Evolutionary conservation across 2,329 filamentous ascomycete species (phyloP).

Genomic region (Decorospora gaudefroyi): DNA sequence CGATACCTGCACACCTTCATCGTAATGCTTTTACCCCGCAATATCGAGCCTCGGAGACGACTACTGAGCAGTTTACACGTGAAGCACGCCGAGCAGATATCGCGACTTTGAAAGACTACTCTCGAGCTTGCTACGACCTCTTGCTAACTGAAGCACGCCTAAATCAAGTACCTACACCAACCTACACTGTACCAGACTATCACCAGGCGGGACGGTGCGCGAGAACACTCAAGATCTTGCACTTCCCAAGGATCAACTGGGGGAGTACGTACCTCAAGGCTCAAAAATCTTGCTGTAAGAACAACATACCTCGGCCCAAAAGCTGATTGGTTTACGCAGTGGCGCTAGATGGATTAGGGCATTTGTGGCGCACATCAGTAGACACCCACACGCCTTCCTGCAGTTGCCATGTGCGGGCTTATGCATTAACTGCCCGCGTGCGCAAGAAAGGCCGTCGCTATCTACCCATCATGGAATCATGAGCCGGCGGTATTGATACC

Average conservation of each 20-base stretch:
- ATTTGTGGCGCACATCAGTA: not conserved
- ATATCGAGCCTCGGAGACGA: too few relatives aligned
- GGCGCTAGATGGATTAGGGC: not conserved
- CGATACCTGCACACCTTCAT: too few relatives aligned
- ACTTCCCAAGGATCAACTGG: too few relatives aligned
- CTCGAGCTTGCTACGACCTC: too few relatives aligned
- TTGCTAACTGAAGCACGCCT: too few relatives aligned
- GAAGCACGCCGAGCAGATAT: too few relatives aligned
- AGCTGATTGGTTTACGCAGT: not conserved
- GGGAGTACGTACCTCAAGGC: too few relatives aligned
- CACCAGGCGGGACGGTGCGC: too few relatives aligned
- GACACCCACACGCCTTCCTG: slow-evolving; percentile 3
- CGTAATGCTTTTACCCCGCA: slow-evolving; percentile 10
- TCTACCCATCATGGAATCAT: not conserved
- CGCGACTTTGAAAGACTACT: too few relatives aligned
- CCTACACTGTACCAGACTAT: too few relatives aligned
- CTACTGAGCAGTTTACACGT: not conserved
- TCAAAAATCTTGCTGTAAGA: not conserved
- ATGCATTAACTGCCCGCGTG: slow-evolving; percentile 9
- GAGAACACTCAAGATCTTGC: too few relatives aligned
- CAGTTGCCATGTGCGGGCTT: slow-evolving; percentile 4
- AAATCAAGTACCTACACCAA: too few relatives aligned
- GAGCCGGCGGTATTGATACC: not conserved
- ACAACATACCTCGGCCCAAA: not conserved
- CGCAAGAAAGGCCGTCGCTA: not conserved